phyloP scores from a whole-genome alignment of 176 grass and related monocot species.

The Oryza glaberrima region DNA sequence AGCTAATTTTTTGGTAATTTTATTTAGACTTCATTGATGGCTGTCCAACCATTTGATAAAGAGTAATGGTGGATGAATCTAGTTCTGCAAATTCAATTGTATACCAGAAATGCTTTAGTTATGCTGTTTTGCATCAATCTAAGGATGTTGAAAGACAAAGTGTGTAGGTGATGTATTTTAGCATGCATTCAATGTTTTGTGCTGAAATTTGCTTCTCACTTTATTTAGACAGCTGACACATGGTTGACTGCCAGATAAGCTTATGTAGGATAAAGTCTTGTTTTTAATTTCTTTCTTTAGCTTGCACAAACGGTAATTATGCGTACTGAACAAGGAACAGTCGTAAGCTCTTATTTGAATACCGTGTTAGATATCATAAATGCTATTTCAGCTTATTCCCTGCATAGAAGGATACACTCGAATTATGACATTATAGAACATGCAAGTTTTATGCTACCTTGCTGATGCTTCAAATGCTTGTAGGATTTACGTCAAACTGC shows the following conservation, averaged over 20 bases:
- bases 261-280: neutral
- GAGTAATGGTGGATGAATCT: slow-evolving; percentile 6
- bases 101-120: slow-evolving; percentile 4
- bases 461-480: slow-evolving; percentile 41
- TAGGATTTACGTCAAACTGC: slow-evolving; percentile 66
- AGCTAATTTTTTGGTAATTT: slow-evolving; percentile 16
- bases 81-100: slow-evolving; percentile 1
- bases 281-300: neutral
- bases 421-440: slow-evolving; percentile 17
- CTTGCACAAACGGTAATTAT: slow-evolving; percentile 1
- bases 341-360: slow-evolving; percentile 15
- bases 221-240: slow-evolving; percentile 9
- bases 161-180: slow-evolving; percentile 1
- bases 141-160: neutral
- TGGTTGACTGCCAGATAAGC: neutral
- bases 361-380: neutral
- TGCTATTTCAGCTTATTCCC: slow-evolving; percentile 23
- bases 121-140: slow-evolving; percentile 3
- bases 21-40: slow-evolving; percentile 16
- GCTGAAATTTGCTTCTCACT: neutral
- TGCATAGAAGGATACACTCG: slow-evolving; percentile 25
- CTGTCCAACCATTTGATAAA: neutral
- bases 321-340: neutral
- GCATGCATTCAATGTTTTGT: slow-evolving; percentile 3
- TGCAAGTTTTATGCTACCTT: slow-evolving; percentile 14